Evolutionary conservation across 2,329 filamentous ascomycete genomes (phyloP).

Genomic region (Apiospora hydei): DNA sequence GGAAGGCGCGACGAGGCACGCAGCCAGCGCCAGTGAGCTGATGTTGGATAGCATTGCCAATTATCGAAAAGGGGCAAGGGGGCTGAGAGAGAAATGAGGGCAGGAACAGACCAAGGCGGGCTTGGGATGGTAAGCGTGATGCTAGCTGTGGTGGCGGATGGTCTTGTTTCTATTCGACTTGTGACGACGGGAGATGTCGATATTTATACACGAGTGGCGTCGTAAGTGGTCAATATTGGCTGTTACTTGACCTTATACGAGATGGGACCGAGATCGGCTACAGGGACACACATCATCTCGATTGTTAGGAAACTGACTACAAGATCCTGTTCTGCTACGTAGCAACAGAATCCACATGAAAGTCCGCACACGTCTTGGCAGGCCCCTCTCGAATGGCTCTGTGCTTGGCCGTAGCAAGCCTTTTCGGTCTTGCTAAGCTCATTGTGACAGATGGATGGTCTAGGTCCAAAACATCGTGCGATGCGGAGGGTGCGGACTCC

Average conservation of each 20-base stretch:
- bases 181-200: too few species aligned
- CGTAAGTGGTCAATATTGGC: too few species aligned
- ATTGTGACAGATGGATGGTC: too few species aligned
- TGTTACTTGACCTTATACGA: too few species aligned
- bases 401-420: not conserved
- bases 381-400: not conserved
- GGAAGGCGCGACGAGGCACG: conserved; percentile 30
- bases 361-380: not conserved
- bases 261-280: not conserved
- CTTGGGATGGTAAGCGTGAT: not conserved
- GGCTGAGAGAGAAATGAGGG: not conserved
- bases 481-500: too few species aligned
- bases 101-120: not conserved
- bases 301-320: too few species aligned
- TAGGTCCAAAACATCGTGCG: too few species aligned
- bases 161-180: too few species aligned
- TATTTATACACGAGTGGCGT: too few species aligned
- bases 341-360: not conserved
- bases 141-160: too few species aligned
- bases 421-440: not conserved
- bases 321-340: not conserved
- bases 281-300: not conserved
- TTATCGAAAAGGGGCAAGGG: too few species aligned
- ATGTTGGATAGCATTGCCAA: conserved; percentile 32
- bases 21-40: conserved; percentile 29